Evolutionary conservation across 768 basidiomycete species (phyloP), one percentile per base, ranked within the genome.

Genomic region (Leccinum broughii): DNA sequence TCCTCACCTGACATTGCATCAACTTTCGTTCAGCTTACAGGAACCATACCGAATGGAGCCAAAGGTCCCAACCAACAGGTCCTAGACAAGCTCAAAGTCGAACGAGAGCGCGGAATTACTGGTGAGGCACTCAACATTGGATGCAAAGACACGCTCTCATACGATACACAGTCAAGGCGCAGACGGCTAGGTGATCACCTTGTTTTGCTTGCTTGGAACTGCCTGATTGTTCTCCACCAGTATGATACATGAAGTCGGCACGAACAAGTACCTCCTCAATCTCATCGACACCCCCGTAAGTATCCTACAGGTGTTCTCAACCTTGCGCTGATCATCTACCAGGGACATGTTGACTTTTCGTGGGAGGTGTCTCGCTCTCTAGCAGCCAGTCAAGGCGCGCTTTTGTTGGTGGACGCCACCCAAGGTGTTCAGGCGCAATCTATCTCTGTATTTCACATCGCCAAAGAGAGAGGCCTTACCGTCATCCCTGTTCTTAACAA

Each of bases 361-460:
- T 97, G 94, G 87, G 96, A 98, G 75, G 93, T 99, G 35, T 90
- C 93, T 15, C 85, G 97, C 52, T 94, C 92, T 28, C 77, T 98
- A 44, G 88, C 93, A 4, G 94, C 96, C 34, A 97, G 92, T 65
- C 92, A 99, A 77, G 97, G 97, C 9, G 96, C 93, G 10, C 72
- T 88, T 46, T 72, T 88, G 39, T 76, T 98, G 66, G 95, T 98
- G 3, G 97, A 99, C 70, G 93, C 93, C n/a, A 93, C 92, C 55
- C 95, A 96, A 78, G 97, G 97, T 17, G 88, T 99, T 8, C 97
- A 99, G 75, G 97, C 97, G 0, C 97, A 99, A 75, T 94, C 95
- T 14, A 86, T 99, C 56, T 96, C 93, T 1, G 96, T 98, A 5
- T 95, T 91, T 66, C 92, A 96, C 65, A 85, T 89, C 51, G 96